A percentile compares a stretch with the other conserved stretches of the same genome.
Conservation (phyloP, 1,284 basidiomycete genomes). For the Termitomyces sp. region DNA sequence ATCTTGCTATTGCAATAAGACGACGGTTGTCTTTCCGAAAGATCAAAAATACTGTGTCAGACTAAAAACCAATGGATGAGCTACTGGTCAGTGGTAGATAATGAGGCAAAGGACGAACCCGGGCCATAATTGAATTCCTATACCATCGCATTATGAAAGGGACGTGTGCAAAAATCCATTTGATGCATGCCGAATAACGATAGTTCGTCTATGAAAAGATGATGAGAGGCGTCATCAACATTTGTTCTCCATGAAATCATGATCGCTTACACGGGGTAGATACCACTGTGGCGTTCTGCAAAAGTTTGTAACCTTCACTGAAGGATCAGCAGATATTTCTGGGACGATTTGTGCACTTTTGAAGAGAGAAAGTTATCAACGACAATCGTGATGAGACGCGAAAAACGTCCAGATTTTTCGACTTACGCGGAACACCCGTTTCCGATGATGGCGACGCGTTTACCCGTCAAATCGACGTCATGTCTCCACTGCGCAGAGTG, state of each 20-base stretch:
- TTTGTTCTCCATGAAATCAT: background rate
- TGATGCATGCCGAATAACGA: slow-evolving; percentile 36
- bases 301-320: slow-evolving; percentile 48
- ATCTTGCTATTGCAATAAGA: slow-evolving; percentile 24
- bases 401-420: background rate
- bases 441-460: slow-evolving; percentile 57
- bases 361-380: background rate
- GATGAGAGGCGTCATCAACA: background rate
- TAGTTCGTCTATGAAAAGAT: slow-evolving; percentile 30
- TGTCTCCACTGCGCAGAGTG: slow-evolving; percentile 58
- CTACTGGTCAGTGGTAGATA: background rate
- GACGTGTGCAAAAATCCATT: slow-evolving; percentile 46
- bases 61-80: slow-evolving; percentile 20
- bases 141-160: slow-evolving; percentile 44
- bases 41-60: slow-evolving; percentile 30
- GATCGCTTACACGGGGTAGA: slow-evolving; percentile 35
- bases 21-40: slow-evolving; percentile 35
- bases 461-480: slow-evolving; percentile 46
- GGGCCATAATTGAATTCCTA: slow-evolving; percentile 41
- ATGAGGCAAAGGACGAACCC: slow-evolving; percentile 27
- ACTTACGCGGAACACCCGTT: slow-evolving; percentile 59
- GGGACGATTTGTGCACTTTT: slow-evolving; percentile 52
- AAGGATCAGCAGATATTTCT: slow-evolving; percentile 42
- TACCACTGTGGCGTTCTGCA: slow-evolving; percentile 51
- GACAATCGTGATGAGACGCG: too few relatives aligned